Evolutionary conservation across 345 rosid species (phyloP), one percentile per base, ranked within the genome.

Genomic region (Tarenaya hassleriana): DNA sequence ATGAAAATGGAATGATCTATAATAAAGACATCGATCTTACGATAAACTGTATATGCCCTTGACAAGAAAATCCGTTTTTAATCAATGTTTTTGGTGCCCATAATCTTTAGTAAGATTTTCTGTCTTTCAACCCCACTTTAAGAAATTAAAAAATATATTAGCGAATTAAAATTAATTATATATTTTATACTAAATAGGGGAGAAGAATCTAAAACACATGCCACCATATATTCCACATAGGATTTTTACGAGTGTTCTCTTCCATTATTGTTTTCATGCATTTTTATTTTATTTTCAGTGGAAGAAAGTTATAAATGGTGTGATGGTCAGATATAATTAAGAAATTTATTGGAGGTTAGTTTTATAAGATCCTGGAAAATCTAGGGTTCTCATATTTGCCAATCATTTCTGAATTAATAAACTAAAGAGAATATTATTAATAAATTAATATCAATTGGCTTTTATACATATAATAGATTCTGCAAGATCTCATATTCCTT

Each of bases 401-500:
- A 65, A 52, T 64, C 58, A 50, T 64, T 57, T 37, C 18, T 1
- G 8, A 17, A 52, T n/a, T 50, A 34, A 24, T 24, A 37, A 35
- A 33, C 16, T 14, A 55, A 20, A 41, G 38, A 32, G 32, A 21
- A 34, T 34, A 20, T 5, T 48, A 41, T 17, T 45, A 9, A 42
- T 11, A 15, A 41, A 35, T 1, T 56, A 49, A 9, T 35, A 50
- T 17, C 42, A 47, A 47, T 69, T 34, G 41, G 49, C 50, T 33
- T 52, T 16, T 47, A 27, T 24, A n/a, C n/a, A n/a, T n/a, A n/a
- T n/a, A n/a, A n/a, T 68, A 68, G 73, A 77, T 71, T 62, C 66
- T 31, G 63, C 56, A 37, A 58, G 71, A 69, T 66, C 71, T 71
- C 13, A 69, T 24, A 16, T 21, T 35, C 37, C 43, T 59, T 45